Evolutionary conservation across 1,139 yeast genomes (phyloP).

Genomic region (Entelexis sorbosivorans): DNA sequence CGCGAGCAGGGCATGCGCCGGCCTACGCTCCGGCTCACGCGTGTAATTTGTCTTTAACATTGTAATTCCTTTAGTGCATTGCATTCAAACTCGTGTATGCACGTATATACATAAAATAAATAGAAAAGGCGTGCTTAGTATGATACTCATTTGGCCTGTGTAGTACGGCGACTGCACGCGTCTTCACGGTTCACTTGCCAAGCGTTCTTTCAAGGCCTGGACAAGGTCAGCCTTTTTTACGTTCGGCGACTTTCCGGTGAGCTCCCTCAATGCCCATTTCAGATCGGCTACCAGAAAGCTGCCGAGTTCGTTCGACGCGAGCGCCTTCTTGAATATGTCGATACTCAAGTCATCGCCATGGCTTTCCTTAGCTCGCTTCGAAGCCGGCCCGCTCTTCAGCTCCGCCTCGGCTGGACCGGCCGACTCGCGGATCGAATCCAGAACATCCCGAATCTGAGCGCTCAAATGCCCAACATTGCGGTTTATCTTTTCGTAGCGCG

Average conservation of each 20-base stretch:
- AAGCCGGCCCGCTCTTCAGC: background rate
- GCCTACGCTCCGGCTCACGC: no score
- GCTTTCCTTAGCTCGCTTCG: background rate
- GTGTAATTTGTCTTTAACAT: no score
- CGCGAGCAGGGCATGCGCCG: no score
- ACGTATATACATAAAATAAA: no score
- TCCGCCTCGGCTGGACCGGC: background rate
- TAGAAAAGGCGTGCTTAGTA: no score
- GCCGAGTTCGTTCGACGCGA: background rate
- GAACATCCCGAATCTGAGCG: background rate
- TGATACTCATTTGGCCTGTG: no score
- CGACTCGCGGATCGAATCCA: background rate
- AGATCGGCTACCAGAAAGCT: background rate
- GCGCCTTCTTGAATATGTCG: background rate
- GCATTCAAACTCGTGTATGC: no score
- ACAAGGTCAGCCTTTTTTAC: background rate
- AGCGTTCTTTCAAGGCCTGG: background rate
- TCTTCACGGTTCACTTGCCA: no score
- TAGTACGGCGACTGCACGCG: no score
- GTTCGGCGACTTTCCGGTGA: background rate
- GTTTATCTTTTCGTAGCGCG: conserved; percentile 14
- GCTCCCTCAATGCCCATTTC: conserved; percentile 1
- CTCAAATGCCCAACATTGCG: conserved; percentile 3
- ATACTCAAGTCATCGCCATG: background rate
- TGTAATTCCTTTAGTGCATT: no score